Evolutionary conservation across 179 eudicot genomes (phyloP).

Genomic region (Monotropa hypopitys): DNA sequence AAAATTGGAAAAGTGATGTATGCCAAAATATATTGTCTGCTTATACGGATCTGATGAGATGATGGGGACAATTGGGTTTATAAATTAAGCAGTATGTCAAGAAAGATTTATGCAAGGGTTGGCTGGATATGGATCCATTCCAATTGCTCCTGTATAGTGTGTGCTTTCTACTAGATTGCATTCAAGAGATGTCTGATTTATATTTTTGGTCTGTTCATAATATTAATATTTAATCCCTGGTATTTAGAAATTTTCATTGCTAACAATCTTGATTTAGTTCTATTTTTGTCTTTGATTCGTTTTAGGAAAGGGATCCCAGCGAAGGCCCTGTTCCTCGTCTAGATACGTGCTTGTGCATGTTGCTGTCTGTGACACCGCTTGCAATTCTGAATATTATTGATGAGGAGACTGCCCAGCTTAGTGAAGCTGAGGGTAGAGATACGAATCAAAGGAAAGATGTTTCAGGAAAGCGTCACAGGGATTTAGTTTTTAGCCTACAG

Average conservation of each 20-base stretch:
- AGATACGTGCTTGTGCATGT: slow-evolving; percentile 77
- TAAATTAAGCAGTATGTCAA: not conserved
- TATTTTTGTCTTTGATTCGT: slow-evolving; percentile 6
- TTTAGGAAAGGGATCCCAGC: slow-evolving; percentile 78
- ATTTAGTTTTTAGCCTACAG: slow-evolving; percentile 67
- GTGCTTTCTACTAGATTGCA: not conserved
- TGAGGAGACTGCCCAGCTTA: slow-evolving; percentile 39
- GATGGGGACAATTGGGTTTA: not conserved
- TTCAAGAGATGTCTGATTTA: not conserved
- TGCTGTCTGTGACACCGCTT: slow-evolving; percentile 61
- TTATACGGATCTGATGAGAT: not conserved
- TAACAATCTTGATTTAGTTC: not conserved
- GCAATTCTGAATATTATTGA: slow-evolving; percentile 74
- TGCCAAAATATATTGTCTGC: not conserved
- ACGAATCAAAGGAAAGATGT: slow-evolving; percentile 36
- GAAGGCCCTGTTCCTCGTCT: slow-evolving; percentile 97
- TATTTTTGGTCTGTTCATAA: not conserved
- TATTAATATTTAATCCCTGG: not conserved
- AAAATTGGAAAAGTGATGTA: not conserved
- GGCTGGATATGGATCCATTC: not conserved
- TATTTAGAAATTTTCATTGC: not conserved
- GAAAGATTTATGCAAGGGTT: not conserved
- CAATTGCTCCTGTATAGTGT: not conserved
- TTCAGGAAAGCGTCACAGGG: slow-evolving; percentile 43
- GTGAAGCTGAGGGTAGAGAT: slow-evolving; percentile 25